Percentiles rank a stretch among this genome's conserved stretches.
Evolutionary conservation across 208 protist genomes (phyloP).

Genomic region (Acanthamoeba castellanii): DNA sequence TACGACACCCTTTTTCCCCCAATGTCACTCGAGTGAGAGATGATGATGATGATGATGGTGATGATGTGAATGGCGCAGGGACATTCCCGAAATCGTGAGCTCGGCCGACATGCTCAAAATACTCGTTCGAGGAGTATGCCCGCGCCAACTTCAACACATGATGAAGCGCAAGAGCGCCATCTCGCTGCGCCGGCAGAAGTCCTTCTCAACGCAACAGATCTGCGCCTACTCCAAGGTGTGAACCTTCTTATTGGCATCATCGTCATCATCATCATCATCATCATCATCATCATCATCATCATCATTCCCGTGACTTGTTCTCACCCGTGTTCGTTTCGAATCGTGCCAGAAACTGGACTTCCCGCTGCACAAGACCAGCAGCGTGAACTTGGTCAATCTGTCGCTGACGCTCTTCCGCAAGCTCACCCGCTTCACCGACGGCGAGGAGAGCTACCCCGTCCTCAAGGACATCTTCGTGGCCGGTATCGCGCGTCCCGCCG

Average conservation of each 20-base stretch:
- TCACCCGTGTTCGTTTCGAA: not conserved
- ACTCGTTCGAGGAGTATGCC: constrained; percentile 15
- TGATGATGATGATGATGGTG: not conserved
- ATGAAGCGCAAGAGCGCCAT: constrained; percentile 14
- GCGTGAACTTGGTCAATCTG: not conserved
- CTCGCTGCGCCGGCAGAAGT: not conserved
- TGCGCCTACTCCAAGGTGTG: constrained; percentile 15
- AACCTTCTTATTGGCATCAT: no score
- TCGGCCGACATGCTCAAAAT: not conserved
- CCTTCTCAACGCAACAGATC: constrained; percentile 10
- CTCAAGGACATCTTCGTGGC: constrained; percentile 13
- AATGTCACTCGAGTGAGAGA: not conserved
- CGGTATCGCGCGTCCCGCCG: not conserved
- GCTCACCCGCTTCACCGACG: constrained; percentile 18
- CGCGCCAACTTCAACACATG: constrained; percentile 18
- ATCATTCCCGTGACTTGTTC: not conserved
- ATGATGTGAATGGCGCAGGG: not conserved
- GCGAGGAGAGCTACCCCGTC: not conserved
- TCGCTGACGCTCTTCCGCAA: constrained; percentile 15
- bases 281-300: not conserved
- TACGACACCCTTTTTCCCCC: not conserved
- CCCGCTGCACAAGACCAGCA: constrained; percentile 45
- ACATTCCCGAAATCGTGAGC: constrained; percentile 27
- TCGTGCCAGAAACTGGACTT: not conserved
- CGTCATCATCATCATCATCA: not conserved